phyloP scores from a whole-genome alignment of 1,139 yeast genomes.

The Meyerozyma sp. region DNA sequence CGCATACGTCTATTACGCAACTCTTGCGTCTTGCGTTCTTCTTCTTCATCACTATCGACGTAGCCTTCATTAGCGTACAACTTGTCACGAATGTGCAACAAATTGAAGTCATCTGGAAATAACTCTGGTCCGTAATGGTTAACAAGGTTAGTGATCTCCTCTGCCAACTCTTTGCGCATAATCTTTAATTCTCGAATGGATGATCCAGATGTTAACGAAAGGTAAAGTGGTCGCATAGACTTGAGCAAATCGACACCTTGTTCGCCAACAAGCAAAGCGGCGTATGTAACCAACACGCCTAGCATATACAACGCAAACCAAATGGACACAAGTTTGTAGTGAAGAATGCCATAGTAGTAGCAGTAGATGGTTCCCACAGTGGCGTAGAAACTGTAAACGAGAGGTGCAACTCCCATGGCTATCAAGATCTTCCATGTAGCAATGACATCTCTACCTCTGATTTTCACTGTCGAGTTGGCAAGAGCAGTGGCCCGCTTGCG shows the following conservation, averaged over 20 bases:
- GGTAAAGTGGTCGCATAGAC: constrained; percentile 74
- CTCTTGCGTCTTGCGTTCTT: constrained; percentile 51
- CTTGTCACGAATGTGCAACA: constrained; percentile 30
- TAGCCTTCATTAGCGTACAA: constrained; percentile 23
- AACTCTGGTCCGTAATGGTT: constrained; percentile 41
- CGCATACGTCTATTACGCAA: constrained; percentile 41
- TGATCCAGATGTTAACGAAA: constrained; percentile 63
- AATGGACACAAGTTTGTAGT: constrained; percentile 22
- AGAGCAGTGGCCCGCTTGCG: constrained; percentile 74
- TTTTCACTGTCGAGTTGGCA: constrained; percentile 84
- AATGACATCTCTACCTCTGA: constrained; percentile 85
- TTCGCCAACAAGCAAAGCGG: constrained; percentile 87
- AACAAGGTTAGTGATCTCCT: constrained; percentile 40
- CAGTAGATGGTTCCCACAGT: constrained; percentile 53
- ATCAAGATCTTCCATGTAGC: constrained; percentile 96
- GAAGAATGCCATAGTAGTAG: constrained; percentile 18
- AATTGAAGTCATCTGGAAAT: constrained; percentile 43
- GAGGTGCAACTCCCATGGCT: constrained; percentile 83
- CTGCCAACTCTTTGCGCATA: constrained; percentile 33
- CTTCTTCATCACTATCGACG: constrained; percentile 48
- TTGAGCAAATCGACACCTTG: constrained; percentile 86
- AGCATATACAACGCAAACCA: constrained; percentile 47
- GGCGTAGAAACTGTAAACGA: constrained; percentile 77
- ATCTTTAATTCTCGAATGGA: constrained; percentile 49
- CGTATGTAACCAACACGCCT: constrained; percentile 72